Percentiles rank a stretch among this genome's conserved stretches.
Conservation (phyloP, 495 filamentous ascomycete species). For the Venustampulla echinocandica region DNA sequence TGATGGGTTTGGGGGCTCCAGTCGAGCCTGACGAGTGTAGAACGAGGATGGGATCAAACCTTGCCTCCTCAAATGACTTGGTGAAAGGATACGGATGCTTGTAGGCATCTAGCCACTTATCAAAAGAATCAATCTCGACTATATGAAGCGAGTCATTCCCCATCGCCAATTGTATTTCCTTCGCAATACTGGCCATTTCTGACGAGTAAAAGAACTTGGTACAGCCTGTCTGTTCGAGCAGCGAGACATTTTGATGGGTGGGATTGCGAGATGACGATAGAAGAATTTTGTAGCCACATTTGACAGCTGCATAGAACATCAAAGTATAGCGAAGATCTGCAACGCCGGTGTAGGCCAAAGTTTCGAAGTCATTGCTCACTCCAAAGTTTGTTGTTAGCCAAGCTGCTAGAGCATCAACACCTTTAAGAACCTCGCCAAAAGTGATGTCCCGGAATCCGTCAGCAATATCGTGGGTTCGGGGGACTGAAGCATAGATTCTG, state of each 20-base stretch:
- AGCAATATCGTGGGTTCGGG: too few relatives aligned
- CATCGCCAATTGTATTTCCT: background rate
- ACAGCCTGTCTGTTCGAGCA: background rate
- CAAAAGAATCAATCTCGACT: background rate
- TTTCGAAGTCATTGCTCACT: background rate
- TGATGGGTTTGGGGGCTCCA: slow-evolving; percentile 43
- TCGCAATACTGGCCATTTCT: too few relatives aligned
- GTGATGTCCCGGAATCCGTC: too few relatives aligned
- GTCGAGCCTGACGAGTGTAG: slow-evolving; percentile 57
- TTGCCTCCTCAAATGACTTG: slow-evolving; percentile 21
- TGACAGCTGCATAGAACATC: slow-evolving; percentile 26
- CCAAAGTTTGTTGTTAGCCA: background rate
- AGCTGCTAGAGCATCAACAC: background rate
- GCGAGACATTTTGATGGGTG: too few relatives aligned
- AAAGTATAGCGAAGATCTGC: slow-evolving; percentile 39
- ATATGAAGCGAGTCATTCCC: background rate
- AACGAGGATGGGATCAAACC: slow-evolving; percentile 34
- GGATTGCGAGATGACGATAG: too few relatives aligned
- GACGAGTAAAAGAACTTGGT: too few relatives aligned
- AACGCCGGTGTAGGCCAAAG: slow-evolving; percentile 37
- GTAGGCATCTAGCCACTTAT: background rate
- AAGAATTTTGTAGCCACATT: slow-evolving; percentile 30
- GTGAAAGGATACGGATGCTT: slow-evolving; percentile 13
- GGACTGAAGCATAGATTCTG: too few relatives aligned
- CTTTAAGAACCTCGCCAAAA: background rate